Evolutionary conservation across 1,284 basidiomycete species (phyloP).

Genomic region (Tylopilus sp.): DNA sequence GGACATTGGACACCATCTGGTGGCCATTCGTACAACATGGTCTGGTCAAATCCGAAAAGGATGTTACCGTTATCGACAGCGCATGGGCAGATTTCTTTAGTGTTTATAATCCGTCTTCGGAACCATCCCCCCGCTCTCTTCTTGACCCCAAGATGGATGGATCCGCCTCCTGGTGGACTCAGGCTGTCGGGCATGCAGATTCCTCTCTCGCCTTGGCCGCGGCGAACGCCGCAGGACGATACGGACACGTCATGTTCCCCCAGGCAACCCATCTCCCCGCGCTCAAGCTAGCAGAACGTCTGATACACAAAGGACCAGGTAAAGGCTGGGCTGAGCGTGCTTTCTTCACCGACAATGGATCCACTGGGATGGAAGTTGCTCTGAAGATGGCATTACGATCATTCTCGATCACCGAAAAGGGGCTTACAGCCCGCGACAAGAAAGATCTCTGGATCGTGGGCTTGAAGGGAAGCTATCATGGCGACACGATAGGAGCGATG

Average conservation of each 20-base stretch:
- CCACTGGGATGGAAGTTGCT: conserved; percentile 94
- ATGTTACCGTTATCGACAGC: conserved; percentile 90
- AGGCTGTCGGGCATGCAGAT: conserved; percentile 84
- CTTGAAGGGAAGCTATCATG: conserved; percentile 92
- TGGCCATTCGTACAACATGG: conserved; percentile 98
- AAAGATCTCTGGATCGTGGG: conserved; percentile 81
- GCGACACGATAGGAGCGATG: conserved; percentile 98
- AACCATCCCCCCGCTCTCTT: conserved; percentile 37
- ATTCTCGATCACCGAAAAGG: conserved; percentile 45
- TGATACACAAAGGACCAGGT: conserved; percentile 70
- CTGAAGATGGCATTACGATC: conserved; percentile 95
- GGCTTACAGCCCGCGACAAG: conserved; percentile 37
- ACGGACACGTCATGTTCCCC: conserved; percentile 97
- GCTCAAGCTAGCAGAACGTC: conserved; percentile 69
- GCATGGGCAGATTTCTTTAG: conserved; percentile 86
- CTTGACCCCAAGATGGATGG: conserved; percentile 81
- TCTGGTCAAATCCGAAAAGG: conserved; percentile 59
- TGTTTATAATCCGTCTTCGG: conserved; percentile 44
- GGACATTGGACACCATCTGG: conserved; percentile 83
- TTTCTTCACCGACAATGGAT: conserved; percentile 94
- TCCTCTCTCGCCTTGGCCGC: conserved; percentile 81
- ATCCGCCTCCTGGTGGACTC: conserved; percentile 99
- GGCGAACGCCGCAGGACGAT: conserved; percentile 86
- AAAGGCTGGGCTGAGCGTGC: conserved; percentile 87
- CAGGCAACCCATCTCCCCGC: conserved; percentile 86